These are phyloP conservation scores for Daldinia grandis DNA, from an alignment of 495 filamentous ascomycete species.

Conservation along the genomic window DNA sequence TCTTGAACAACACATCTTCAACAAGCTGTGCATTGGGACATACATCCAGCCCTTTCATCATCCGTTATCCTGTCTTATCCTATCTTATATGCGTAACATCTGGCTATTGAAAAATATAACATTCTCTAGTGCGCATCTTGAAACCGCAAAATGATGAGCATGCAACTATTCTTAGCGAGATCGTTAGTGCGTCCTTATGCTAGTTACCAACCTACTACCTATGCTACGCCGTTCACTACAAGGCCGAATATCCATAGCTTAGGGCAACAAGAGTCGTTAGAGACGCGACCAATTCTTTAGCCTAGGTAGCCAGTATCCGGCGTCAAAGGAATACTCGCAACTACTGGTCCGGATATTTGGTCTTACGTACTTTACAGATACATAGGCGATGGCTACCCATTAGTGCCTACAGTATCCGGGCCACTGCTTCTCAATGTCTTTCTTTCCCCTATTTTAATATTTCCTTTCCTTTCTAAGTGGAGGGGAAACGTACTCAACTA, in stretches of 20 bases:
- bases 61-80: conserved; percentile 2
- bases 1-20: conserved; percentile 41
- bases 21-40: conserved; percentile 3
- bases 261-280: background rate
- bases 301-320: conserved; percentile 26
- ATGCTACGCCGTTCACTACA: conserved; percentile 32
- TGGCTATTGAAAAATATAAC: conserved; percentile 8
- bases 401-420: conserved; percentile 1
- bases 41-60: background rate
- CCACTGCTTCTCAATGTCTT: background rate
- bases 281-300: conserved; percentile 29
- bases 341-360: conserved; percentile 26
- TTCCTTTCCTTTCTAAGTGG: conserved; percentile 17
- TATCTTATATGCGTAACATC: conserved; percentile 22
- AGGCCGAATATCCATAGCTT: conserved; percentile 17
- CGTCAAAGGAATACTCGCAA: conserved; percentile 2
- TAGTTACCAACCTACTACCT: too few relatives aligned
- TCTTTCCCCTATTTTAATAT: conserved; percentile 16
- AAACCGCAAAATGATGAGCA: conserved; percentile 24
- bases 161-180: conserved; percentile 37
- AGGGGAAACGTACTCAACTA: conserved; percentile 16
- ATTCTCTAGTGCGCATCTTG: conserved; percentile 23
- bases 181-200: conserved; percentile 19
- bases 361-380: conserved; percentile 35
- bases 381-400: background rate